Conservation (phyloP, 495 filamentous ascomycete genomes). For the Hypoxylon intermedium region DNA sequence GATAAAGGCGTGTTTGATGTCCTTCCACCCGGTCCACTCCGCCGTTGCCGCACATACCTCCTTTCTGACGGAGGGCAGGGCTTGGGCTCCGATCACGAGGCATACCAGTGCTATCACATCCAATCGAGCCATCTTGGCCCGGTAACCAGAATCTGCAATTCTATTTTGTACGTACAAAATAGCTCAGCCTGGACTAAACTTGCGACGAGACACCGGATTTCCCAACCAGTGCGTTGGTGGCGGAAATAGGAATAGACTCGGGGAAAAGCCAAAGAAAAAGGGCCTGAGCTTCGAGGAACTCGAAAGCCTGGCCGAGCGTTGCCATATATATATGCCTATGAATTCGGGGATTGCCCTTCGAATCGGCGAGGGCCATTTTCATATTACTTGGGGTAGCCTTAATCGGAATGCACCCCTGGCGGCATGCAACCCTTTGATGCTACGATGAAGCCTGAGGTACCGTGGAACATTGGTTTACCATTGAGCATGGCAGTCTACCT, state of each 20-base stretch:
- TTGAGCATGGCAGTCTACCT: constrained; percentile 3
- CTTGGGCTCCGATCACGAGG: constrained; percentile 23
- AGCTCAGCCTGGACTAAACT: neutral
- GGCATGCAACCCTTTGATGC: constrained; percentile 11
- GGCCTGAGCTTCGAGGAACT: constrained; percentile 3
- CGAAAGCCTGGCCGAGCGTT: neutral
- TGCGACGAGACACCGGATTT: neutral
- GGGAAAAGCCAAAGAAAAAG: constrained; percentile 8
- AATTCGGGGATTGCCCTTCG: constrained; percentile 11
- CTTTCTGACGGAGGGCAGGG: constrained; percentile 16
- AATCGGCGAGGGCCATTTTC: constrained; percentile 6
- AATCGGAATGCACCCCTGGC: neutral
- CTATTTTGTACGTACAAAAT: neutral
- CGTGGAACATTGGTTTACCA: neutral
- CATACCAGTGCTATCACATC: constrained; percentile 3
- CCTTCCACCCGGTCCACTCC: constrained; percentile 56
- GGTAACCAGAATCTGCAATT: neutral
- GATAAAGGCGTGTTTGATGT: constrained; percentile 59
- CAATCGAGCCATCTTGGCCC: constrained; percentile 12
- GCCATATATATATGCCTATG: constrained; percentile 20
- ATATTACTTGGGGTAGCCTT: neutral
- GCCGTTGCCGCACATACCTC: constrained; percentile 30
- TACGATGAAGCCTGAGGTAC: neutral
- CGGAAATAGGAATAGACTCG: constrained; percentile 7
- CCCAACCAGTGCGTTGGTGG: neutral